These are phyloP conservation scores for Xylaria hypoxylon DNA, from an alignment of 2,329 filamentous ascomycete species.

Conservation along the genomic window DNA sequence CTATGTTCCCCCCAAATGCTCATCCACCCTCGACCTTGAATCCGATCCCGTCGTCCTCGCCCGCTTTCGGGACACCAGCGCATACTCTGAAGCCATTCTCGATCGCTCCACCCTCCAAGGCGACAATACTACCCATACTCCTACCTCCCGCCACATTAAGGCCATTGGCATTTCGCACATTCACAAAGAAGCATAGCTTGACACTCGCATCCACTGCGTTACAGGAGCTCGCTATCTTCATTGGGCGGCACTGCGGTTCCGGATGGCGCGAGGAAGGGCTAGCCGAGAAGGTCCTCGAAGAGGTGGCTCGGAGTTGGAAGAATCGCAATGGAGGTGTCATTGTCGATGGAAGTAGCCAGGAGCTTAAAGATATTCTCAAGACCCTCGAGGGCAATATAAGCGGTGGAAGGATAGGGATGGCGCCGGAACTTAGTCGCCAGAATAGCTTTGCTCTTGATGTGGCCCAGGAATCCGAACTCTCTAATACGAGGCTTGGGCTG, in stretches of 20 bases:
- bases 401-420: conserved; percentile 76
- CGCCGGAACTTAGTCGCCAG: conserved; percentile 69
- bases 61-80: conserved; percentile 87
- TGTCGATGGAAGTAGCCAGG: conserved; percentile 81
- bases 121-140: conserved; percentile 84
- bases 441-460: conserved; percentile 72
- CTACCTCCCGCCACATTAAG: conserved; percentile 88
- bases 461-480: conserved; percentile 62
- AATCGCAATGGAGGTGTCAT: conserved; percentile 88
- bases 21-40: conserved; percentile 58
- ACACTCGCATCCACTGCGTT: conserved; percentile 90
- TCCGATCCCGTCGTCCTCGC: conserved; percentile 86
- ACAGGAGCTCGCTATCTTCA: conserved; percentile 85
- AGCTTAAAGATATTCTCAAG: conserved; percentile 85
- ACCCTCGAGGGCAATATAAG: conserved; percentile 88
- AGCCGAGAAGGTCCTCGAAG: conserved; percentile 91
- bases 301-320: conserved; percentile 93
- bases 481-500: conserved; percentile 68
- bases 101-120: conserved; percentile 62
- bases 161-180: conserved; percentile 91
- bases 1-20: conserved; percentile 56
- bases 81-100: conserved; percentile 78
- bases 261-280: conserved; percentile 96
- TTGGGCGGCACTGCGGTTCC: conserved; percentile 92
- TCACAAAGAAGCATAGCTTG: conserved; percentile 97